These are phyloP conservation scores for Inga leiocalycina DNA, from an alignment of 306 rosid species.

Conservation along the genomic window DNA sequence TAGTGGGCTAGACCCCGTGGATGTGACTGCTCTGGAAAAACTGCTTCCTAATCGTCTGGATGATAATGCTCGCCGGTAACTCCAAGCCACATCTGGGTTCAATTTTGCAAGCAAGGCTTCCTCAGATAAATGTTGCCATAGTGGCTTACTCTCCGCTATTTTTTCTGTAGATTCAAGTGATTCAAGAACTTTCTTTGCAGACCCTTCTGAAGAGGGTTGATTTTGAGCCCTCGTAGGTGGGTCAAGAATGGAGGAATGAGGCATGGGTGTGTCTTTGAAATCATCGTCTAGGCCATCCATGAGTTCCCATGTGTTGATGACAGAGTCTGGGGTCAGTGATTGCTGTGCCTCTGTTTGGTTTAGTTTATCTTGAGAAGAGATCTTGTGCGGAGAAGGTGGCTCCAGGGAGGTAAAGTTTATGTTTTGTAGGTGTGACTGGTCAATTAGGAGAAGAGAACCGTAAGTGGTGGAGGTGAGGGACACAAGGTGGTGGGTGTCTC, in stretches of 20 bases:
- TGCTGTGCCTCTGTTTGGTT: slow-evolving; percentile 15
- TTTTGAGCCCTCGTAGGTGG: background rate
- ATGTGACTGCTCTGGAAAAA: slow-evolving; percentile 20
- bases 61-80: slow-evolving; percentile 54
- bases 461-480: slow-evolving; percentile 90
- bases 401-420: slow-evolving; percentile 18
- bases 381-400: background rate
- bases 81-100: slow-evolving; percentile 53
- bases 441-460: slow-evolving; percentile 57
- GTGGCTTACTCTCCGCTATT: slow-evolving; percentile 37
- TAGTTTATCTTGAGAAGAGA: background rate
- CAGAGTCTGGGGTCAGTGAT: slow-evolving; percentile 56
- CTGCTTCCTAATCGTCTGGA: slow-evolving; percentile 38
- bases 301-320: slow-evolving; percentile 69
- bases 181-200: slow-evolving; percentile 29
- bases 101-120: slow-evolving; percentile 56
- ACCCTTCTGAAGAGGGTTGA: slow-evolving; percentile 28
- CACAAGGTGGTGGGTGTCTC: slow-evolving; percentile 86
- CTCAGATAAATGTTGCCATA: slow-evolving; percentile 65
- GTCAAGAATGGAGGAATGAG: slow-evolving; percentile 20
- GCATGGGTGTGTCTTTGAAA: background rate
- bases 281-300: slow-evolving; percentile 46
- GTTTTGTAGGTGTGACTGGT: slow-evolving; percentile 29
- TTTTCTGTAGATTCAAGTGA: slow-evolving; percentile 24
- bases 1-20: slow-evolving; percentile 43